These are phyloP conservation scores for Penicillium argentinense DNA, from an alignment of 495 filamentous ascomycete species.

Conservation along the genomic window DNA sequence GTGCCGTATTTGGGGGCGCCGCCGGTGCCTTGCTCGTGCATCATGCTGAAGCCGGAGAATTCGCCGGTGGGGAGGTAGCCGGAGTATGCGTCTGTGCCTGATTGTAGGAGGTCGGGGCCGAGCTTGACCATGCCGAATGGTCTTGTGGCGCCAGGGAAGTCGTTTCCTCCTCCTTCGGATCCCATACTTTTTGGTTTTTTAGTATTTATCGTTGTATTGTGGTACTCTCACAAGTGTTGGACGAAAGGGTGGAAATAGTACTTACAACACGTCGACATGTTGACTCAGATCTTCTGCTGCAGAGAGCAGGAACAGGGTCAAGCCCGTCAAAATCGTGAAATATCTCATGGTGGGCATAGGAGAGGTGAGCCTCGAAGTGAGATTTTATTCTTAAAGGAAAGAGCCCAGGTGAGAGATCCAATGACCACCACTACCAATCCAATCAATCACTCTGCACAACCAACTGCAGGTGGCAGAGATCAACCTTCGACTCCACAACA, in stretches of 20 bases:
- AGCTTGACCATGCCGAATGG: conserved; percentile 73
- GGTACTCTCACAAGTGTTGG: too few relatives aligned
- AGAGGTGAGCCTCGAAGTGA: background rate
- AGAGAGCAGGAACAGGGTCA: conserved; percentile 5
- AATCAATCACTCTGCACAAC: too few relatives aligned
- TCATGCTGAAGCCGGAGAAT: conserved; percentile 69
- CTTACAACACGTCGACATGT: conserved; percentile 40
- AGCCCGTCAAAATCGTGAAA: conserved; percentile 10
- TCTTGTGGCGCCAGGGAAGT: conserved; percentile 64
- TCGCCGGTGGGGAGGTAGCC: conserved; percentile 59
- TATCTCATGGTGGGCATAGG: conserved; percentile 4
- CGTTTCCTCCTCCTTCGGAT: conserved; percentile 58
- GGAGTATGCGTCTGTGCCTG: conserved; percentile 61
- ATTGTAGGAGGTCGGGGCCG: conserved; percentile 57
- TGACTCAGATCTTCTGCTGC: conserved; percentile 21
- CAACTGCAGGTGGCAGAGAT: too few relatives aligned
- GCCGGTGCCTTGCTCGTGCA: conserved; percentile 74
- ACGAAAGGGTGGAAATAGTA: background rate
- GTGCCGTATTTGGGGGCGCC: conserved; percentile 74
- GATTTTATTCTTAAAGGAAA: too few relatives aligned
- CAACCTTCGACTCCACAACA: too few relatives aligned
- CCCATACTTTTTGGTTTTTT: conserved; percentile 23
- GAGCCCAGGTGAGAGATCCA: too few relatives aligned
- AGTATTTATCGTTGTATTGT: background rate
- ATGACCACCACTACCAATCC: too few relatives aligned